Evolutionary conservation across 1,284 basidiomycete species (phyloP).

Genomic region (Melampsora larici-populina): DNA sequence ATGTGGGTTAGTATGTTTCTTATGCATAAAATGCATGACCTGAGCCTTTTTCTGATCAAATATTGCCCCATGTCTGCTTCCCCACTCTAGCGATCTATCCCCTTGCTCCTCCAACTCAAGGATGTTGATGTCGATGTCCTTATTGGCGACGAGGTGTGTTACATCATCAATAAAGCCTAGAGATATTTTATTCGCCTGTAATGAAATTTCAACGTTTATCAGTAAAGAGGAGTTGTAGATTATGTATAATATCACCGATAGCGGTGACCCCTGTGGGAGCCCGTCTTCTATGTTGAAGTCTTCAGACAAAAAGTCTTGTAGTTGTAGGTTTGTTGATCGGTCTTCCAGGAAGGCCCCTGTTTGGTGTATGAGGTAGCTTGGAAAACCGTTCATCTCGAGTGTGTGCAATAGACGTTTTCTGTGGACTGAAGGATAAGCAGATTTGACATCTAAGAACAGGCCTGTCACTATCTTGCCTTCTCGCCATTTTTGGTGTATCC

Average conservation of each 20-base stretch:
- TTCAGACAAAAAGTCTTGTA: conserved; percentile 4
- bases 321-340: neutral
- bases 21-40: neutral
- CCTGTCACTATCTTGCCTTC: conserved; percentile 8
- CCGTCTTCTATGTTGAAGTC: neutral
- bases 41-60: conserved; percentile 36
- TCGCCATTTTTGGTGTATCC: too few species aligned
- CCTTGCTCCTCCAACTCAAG: neutral
- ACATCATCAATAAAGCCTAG: conserved; percentile 34
- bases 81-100: neutral
- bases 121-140: neutral
- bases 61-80: neutral
- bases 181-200: neutral
- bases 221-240: conserved; percentile 9
- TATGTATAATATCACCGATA: conserved; percentile 17
- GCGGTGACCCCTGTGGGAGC: conserved; percentile 27
- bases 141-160: neutral
- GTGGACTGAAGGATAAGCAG: conserved; percentile 4
- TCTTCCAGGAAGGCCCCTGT: neutral
- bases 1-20: neutral
- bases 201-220: neutral
- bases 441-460: conserved; percentile 32
- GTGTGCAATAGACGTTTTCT: conserved; percentile 2
- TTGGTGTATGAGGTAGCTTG: neutral
- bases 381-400: neutral